A percentile compares a stretch with the other conserved stretches of the same genome.
These are phyloP conservation scores for Sapria himalayana DNA, from an alignment of 345 rosid species.

Conservation along the genomic window DNA sequence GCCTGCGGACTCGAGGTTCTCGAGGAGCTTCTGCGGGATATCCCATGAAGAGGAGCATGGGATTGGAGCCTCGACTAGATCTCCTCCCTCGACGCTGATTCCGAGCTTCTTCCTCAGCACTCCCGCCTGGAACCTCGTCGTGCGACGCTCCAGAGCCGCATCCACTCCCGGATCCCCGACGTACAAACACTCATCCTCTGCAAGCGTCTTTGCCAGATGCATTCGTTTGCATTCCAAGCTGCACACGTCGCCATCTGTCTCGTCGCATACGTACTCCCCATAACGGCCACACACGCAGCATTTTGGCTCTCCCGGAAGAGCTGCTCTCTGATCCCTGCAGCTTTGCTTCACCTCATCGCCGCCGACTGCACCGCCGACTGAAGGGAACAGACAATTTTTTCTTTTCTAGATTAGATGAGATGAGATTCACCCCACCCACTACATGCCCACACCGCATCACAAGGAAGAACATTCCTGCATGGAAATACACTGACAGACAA, in stretches of 20 bases:
- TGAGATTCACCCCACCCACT: no score
- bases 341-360: slow-evolving; percentile 38
- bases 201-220: slow-evolving; percentile 24
- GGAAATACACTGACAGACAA: no score
- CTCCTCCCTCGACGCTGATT: slow-evolving; percentile 50
- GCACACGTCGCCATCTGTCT: slow-evolving; percentile 77
- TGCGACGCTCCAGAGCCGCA: slow-evolving; percentile 9
- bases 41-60: slow-evolving; percentile 47
- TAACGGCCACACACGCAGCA: slow-evolving; percentile 65
- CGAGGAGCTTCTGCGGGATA: slow-evolving; percentile 38
- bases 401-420: no score
- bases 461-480: no score
- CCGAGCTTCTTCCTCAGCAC: slow-evolving; percentile 48
- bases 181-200: slow-evolving; percentile 63
- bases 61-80: slow-evolving; percentile 30
- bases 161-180: slow-evolving; percentile 28
- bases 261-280: slow-evolving; percentile 76
- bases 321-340: slow-evolving; percentile 48
- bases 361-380: no score
- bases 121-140: slow-evolving; percentile 20
- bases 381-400: no score
- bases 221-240: slow-evolving; percentile 66
- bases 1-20: slow-evolving; percentile 52
- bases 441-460: no score
- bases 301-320: slow-evolving; percentile 45